Evolutionary conservation across 148 eudicot genomes (phyloP).

Genomic region (Agrostemma githago): DNA sequence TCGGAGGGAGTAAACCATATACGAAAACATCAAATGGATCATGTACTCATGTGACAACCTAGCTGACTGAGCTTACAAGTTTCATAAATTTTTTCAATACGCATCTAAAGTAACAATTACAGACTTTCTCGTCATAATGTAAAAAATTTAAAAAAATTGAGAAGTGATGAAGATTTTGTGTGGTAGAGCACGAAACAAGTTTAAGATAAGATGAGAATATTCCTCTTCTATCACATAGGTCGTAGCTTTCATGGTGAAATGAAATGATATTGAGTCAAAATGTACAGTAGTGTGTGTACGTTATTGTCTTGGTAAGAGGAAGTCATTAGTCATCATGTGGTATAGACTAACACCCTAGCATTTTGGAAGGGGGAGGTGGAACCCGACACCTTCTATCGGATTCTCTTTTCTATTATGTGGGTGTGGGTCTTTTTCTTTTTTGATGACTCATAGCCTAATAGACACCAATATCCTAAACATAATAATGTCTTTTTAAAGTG

Average conservation of each 20-base stretch:
- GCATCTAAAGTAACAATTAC: too few relatives aligned
- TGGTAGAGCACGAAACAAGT: constrained; percentile 7
- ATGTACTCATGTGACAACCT: too few relatives aligned
- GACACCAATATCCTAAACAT: constrained; percentile 2
- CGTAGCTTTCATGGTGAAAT: neutral
- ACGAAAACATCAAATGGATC: too few relatives aligned
- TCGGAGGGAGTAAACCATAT: too few relatives aligned
- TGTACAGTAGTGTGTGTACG: neutral
- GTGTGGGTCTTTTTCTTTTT: constrained; percentile 19
- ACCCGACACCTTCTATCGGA: neutral
- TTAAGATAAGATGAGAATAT: constrained; percentile 13
- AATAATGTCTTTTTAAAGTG: neutral
- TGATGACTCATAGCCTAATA: constrained; percentile 7
- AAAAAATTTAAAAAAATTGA: too few relatives aligned
- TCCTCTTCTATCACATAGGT: neutral
- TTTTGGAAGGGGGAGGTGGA: constrained; percentile 11
- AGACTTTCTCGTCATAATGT: too few relatives aligned
- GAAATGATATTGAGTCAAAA: neutral
- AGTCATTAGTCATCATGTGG: constrained; percentile 22
- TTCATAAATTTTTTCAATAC: too few relatives aligned
- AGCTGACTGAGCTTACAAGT: too few relatives aligned
- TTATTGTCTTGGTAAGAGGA: neutral
- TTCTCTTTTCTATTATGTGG: neutral
- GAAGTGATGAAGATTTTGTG: constrained; percentile 1
- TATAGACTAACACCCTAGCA: constrained; percentile 19